Base-by-base conservation (phyloP, 805 yeast genomes). In the Hanseniaspora clermontiae region DNA sequence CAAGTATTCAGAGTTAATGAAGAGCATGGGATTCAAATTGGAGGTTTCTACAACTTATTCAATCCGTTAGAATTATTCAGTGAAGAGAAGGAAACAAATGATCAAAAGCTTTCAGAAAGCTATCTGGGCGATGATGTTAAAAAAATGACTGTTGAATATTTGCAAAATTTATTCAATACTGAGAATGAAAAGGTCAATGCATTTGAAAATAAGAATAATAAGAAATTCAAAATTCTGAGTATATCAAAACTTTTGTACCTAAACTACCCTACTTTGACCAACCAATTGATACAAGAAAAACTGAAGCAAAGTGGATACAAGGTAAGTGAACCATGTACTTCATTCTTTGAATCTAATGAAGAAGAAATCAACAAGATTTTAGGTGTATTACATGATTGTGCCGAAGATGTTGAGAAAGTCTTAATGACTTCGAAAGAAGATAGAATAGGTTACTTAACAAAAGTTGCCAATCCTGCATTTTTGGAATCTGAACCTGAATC, bases 1-100 rank as follows among this genome's bases (percentile, higher is more conserved):
- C 74, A 91, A 0, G 70, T 89, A 32, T 90, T 85, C 65, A 79
- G 97, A 68, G 71, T 84, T 24, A 96, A 88, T 10, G 79, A 79
- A 37, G 95, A 85, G 55, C 79, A 82, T 63, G 85, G 78, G 39
- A 80, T 79, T 60, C 78, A 78, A 55, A 90, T 87, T 32, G 93
- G 91, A 20, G 88, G 83, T 59, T 68, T 64, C 0, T 91, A 90
- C 64, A 72, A 71, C 9, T 73, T 79, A 75, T 83, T 84, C 67
- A 83, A 81, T 59, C 70, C 71, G 20, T 58, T 74, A 0, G 65
- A 79, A n/a, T 79, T 84, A 58, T 66, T 50, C 36, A 9, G 31
- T 5, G 54, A 63, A 32, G 63, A 61, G 14, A 20, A 32, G 1
- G 36, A 29, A 17, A 6, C 34, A 12, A 29, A 43, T 9, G 40